A percentile compares a stretch with the other conserved stretches of the same genome.
Conservation (phyloP, 108 stramenopile species). For the Parietichytrium sp. region DNA sequence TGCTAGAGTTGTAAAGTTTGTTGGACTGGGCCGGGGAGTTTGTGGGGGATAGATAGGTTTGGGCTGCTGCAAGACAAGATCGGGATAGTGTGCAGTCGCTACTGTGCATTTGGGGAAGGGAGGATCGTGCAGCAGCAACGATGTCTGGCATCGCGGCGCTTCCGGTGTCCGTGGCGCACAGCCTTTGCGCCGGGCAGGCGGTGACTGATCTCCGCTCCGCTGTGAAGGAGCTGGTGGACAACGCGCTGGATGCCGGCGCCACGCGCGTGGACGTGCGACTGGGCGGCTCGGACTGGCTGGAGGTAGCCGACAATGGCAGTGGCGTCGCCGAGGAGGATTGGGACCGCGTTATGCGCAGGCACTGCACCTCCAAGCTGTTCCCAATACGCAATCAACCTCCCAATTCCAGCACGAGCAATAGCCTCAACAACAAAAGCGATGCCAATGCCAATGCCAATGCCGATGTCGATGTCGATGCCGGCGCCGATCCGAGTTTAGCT, state of each 20-base stretch:
- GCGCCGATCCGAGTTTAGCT: no score
- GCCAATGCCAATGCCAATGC: neutral
- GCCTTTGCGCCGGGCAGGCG: slow-evolving; percentile 53
- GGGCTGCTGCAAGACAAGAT: no score
- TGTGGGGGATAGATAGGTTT: no score
- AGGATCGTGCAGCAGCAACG: no score
- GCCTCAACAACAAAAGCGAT: neutral
- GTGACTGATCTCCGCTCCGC: slow-evolving; percentile 56
- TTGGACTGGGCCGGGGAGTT: no score
- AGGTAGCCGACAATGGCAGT: slow-evolving; percentile 60
- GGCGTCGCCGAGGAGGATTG: neutral
- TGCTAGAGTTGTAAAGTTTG: no score
- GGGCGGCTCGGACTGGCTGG: slow-evolving; percentile 52
- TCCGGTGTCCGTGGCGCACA: neutral
- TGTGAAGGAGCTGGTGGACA: slow-evolving; percentile 69
- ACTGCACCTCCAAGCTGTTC: neutral
- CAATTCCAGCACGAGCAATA: neutral
- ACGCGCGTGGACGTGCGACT: slow-evolving; percentile 55
- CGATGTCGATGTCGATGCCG: no score
- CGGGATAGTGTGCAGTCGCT: no score
- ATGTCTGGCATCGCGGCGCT: neutral
- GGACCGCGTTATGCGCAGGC: neutral
- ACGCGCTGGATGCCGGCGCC: slow-evolving; percentile 59
- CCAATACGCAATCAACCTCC: neutral
- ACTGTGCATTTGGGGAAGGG: no score